Evolutionary conservation across 306 rosid species (phyloP), one percentile per base, ranked within the genome.

Genomic region (Trifolium subterraneum): DNA sequence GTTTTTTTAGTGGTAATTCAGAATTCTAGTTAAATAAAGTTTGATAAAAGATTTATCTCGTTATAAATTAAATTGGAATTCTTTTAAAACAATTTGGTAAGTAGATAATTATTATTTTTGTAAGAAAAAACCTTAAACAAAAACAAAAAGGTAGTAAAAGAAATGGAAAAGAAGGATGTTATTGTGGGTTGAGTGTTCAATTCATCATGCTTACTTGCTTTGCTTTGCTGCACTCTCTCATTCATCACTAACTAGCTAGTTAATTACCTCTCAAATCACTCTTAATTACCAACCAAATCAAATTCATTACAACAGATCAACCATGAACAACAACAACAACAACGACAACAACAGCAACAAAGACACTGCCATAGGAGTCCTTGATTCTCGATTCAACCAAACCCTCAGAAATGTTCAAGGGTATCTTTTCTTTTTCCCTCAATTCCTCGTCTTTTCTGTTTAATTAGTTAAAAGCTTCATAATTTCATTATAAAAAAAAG

Each of bases 391-490:
- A 80, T 91, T 93, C 85, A 91, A 82, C 64, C 98, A 93, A 82
- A 93, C 97, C 76, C 96, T 93, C 80, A 75, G 92, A 71, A 91
- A 86, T 86, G 98, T 93, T 59, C 98, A 91, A 88, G 96, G 98
- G 97, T 91, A 81, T 54, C 25, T 27, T n/a, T 44, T 68, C 44
- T 5, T 8, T 8, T 27, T 45, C 63, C 55, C 64, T 31, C 12
- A 8, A 18, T 11, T 73, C 48, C 35, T 2, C 74, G 6, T 50
- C 75, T 79, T 58, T 56, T 31, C 20, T 62, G 12, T 39, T 19
- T 25, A 63, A 13, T 41, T 63, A 1, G 19, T 70, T 75, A n/a
- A 6, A 33, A 45, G 62, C 60, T 66, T 78, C 74, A 13, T 79
- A 76, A 81, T 82, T 73, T 81, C 58, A 39, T 33, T 1, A 0